These are phyloP conservation scores for Globisporangium canariense DNA, from an alignment of 352 stramenopile species.

Conservation along the genomic window DNA sequence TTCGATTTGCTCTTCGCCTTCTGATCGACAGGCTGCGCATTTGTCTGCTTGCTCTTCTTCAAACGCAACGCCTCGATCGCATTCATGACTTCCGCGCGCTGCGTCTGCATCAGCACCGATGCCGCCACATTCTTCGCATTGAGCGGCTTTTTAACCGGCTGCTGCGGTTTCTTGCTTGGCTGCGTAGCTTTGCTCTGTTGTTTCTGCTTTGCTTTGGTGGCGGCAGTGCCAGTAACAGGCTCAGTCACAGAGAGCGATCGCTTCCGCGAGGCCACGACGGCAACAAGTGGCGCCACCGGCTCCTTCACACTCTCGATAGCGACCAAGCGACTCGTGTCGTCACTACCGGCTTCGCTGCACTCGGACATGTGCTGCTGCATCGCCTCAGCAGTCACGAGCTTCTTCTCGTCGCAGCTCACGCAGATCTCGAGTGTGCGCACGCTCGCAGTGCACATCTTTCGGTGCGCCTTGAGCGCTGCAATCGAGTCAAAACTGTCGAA, in stretches of 20 bases:
- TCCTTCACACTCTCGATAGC: conserved; percentile 13
- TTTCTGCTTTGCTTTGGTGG: conserved; percentile 8
- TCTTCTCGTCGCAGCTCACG: conserved; percentile 39
- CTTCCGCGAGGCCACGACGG: conserved; percentile 22
- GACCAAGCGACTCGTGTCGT: conserved; percentile 7
- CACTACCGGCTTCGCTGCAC: conserved; percentile 23
- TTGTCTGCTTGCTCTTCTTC: conserved; percentile 13
- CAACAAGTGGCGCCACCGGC: neutral
- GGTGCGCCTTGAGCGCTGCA: conserved; percentile 41
- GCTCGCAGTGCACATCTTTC: conserved; percentile 36
- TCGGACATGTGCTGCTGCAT: conserved; percentile 43
- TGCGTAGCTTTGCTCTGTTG: conserved; percentile 20
- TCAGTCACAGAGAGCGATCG: conserved; percentile 24
- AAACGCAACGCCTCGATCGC: conserved; percentile 10
- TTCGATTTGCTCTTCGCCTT: neutral
- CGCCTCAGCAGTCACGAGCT: conserved; percentile 32
- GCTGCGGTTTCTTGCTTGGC: conserved; percentile 18
- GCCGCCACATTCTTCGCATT: neutral
- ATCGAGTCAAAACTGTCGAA: conserved; percentile 36
- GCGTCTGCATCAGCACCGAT: neutral
- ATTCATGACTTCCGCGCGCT: conserved; percentile 1
- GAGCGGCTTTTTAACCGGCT: neutral
- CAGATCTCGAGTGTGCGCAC: conserved; percentile 42
- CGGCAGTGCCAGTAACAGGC: neutral
- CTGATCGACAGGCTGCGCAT: neutral